Evolutionary conservation across 2,329 filamentous ascomycete species (phyloP).

Genomic region (Nigrospora osmanthi): DNA sequence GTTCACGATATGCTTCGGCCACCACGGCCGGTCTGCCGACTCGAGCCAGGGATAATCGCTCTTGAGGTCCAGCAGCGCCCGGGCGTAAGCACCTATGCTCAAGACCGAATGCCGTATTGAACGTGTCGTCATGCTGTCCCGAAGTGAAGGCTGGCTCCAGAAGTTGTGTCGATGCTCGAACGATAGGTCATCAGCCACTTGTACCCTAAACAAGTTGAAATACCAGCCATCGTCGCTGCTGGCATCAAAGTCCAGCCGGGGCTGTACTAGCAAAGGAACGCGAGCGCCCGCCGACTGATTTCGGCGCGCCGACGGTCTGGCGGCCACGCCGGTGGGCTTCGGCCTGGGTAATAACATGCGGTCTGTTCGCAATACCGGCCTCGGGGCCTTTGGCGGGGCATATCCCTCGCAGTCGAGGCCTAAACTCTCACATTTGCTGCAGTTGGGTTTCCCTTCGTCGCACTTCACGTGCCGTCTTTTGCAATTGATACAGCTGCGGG

Average conservation of each 20-base stretch:
- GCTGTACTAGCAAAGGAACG: constrained; percentile 2
- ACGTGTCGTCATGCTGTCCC: constrained; percentile 13
- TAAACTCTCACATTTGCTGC: constrained; percentile 19
- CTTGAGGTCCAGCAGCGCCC: constrained; percentile 15
- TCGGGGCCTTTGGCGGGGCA: constrained; percentile 10
- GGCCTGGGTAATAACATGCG: constrained; percentile 11
- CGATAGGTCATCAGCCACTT: constrained; percentile 13
- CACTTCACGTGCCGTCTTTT: constrained; percentile 19
- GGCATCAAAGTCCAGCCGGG: constrained; percentile 10
- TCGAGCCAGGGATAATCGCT: constrained; percentile 6
- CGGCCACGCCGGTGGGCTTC: background rate
- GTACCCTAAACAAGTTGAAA: constrained; percentile 13
- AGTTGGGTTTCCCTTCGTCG: constrained; percentile 20
- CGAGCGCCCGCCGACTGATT: no score
- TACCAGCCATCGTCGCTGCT: constrained; percentile 15
- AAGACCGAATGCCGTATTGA: constrained; percentile 17
- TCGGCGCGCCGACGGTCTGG: no score
- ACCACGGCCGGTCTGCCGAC: constrained; percentile 10
- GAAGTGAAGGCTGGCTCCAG: constrained; percentile 13
- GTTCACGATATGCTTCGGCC: constrained; percentile 11
- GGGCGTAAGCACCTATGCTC: constrained; percentile 16
- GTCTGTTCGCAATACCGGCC: constrained; percentile 6
- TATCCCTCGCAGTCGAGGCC: constrained; percentile 23
- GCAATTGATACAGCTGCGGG: constrained; percentile 14
- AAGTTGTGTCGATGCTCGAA: constrained; percentile 12